Evolutionary conservation across 192 early-diverging fungal genomes (phyloP), one percentile per base, ranked within the genome.

Genomic region (Pilaira anomala): DNA sequence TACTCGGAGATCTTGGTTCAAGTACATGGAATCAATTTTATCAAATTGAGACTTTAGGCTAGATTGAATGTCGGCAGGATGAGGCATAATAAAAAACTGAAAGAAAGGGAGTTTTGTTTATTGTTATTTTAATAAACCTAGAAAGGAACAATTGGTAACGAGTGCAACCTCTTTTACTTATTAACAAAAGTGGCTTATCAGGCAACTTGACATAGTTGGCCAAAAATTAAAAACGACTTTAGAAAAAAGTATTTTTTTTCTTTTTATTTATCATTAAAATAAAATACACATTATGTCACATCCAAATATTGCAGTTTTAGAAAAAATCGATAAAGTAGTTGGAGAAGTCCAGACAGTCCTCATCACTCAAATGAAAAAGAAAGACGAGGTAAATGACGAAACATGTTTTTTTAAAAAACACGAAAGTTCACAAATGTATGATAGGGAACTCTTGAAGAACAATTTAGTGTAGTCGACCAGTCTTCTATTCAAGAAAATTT

Each of bases 391-490:
- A 60, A 60, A 26, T 12, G 22, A 48, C 13, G 13, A 21, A 21
- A 9, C 30, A 26, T 48, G 12, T 48, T 16, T 51, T 21, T 24
- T 49, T 50, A 13, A 30, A 6, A 29, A 6, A 36, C 33, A 36
- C 11, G 33, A 36, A n/a, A n/a, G n/a, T n/a, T n/a, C n/a, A n/a
- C n/a, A n/a, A n/a, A n/a, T n/a, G n/a, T n/a, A n/a, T 36, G 33
- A 36, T 48, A 66, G 64, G 64, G 64, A 7, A 66, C 30, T 6
- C 45, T 66, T 16, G 64, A 66, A 58, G 21, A 48, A 48, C 22
- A 26, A 16, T 36, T 36, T 13, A 30, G 21, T 7, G 30, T 49
- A 59, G 25, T 7, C 28, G 36, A 68, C 28, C 26, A 26, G 8
- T 9, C 42, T 11, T 25, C 18, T 1, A 16, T 66, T 22, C 30